Percentiles rank a stretch among this genome's conserved stretches.
These are phyloP conservation scores for Hyphopichia khmerensis DNA, from an alignment of 1,139 yeast species.

Conservation along the genomic window DNA sequence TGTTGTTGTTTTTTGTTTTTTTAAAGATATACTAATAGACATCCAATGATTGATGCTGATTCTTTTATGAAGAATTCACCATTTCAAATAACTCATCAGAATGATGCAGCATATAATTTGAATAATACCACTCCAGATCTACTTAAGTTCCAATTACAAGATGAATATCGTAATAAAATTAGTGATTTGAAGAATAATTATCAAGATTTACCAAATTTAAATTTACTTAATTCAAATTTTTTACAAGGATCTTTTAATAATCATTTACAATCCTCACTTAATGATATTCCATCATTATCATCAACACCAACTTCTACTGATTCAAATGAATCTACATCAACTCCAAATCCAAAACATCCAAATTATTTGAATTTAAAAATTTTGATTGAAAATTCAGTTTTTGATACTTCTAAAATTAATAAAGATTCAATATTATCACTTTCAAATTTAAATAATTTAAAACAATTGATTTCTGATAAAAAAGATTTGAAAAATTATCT, in stretches of 20 bases:
- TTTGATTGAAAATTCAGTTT: conserved; percentile 44
- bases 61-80: conserved; percentile 38
- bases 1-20: background rate
- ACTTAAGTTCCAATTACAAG: conserved; percentile 46
- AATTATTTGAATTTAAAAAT: conserved; percentile 43
- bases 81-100: conserved; percentile 29
- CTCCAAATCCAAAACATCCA: conserved; percentile 7
- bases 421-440: conserved; percentile 37
- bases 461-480: conserved; percentile 28
- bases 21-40: too few relatives aligned
- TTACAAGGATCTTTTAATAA: conserved; percentile 35
- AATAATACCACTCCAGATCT: conserved; percentile 43
- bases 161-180: conserved; percentile 34
- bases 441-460: conserved; percentile 27
- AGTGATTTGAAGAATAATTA: conserved; percentile 20
- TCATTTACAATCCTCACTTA: conserved; percentile 32
- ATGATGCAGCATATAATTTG: conserved; percentile 28
- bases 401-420: conserved; percentile 39
- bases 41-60: conserved; percentile 33
- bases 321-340: conserved; percentile 5
- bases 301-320: conserved; percentile 17
- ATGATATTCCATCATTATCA: conserved; percentile 17
- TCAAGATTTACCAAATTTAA: conserved; percentile 13
- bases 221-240: conserved; percentile 20
- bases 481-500: conserved; percentile 33